These are phyloP conservation scores for Didymellaceae sp. DNA, from an alignment of 2,329 filamentous ascomycete genomes.

Conservation along the genomic window DNA sequence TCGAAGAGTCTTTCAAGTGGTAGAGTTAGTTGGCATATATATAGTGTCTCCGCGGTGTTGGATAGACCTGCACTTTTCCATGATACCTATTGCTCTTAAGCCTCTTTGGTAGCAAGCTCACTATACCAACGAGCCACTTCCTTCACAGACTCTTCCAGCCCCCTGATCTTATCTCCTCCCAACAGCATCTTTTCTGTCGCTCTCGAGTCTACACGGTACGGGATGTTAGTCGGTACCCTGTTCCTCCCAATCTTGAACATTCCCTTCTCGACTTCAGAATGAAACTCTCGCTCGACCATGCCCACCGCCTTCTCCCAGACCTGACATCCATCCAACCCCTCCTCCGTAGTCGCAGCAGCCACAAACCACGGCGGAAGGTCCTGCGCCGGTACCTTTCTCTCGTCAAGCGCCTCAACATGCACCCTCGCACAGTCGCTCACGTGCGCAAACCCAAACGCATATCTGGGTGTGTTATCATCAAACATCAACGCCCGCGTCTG, in stretches of 20 bases:
- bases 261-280: constrained; percentile 22
- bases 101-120: constrained; percentile 11
- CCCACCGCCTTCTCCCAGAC: constrained; percentile 35
- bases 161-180: constrained; percentile 24
- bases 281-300: constrained; percentile 28
- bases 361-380: constrained; percentile 38
- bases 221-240: constrained; percentile 41
- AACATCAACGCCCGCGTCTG: constrained; percentile 43
- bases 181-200: constrained; percentile 36
- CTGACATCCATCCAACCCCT: constrained; percentile 23
- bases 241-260: constrained; percentile 33
- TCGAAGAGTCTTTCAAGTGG: constrained; percentile 59
- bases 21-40: constrained; percentile 13
- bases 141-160: constrained; percentile 32
- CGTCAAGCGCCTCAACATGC: constrained; percentile 40
- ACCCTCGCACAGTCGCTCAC: constrained; percentile 41
- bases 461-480: constrained; percentile 37
- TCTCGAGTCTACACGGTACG: constrained; percentile 39
- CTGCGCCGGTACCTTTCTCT: constrained; percentile 19
- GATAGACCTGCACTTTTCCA: no score
- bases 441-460: constrained; percentile 46
- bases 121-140: constrained; percentile 42
- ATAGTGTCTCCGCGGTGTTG: neutral
- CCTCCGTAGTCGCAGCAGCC: constrained; percentile 32
- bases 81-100: no score